These are phyloP conservation scores for Penicillium hordei DNA, from an alignment of 2,329 filamentous ascomycete species.

Conservation along the genomic window DNA sequence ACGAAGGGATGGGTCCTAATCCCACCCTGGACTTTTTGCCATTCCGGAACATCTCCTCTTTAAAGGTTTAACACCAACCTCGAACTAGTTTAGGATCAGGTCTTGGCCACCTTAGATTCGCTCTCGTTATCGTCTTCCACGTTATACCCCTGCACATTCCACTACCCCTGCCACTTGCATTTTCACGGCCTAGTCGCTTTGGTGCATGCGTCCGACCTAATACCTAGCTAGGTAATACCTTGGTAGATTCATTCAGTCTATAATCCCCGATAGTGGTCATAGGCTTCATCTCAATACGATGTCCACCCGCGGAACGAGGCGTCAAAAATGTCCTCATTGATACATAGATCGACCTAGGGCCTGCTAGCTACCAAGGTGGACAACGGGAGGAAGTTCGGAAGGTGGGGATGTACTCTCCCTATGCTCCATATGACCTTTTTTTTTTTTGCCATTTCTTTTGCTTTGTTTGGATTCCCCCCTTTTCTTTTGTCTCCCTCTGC, in stretches of 20 bases:
- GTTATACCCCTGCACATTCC: background rate
- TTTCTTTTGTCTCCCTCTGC: background rate
- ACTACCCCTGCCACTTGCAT: background rate
- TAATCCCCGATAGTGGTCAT: background rate
- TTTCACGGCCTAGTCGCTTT: background rate
- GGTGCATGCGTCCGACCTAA: background rate
- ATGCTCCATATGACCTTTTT: background rate
- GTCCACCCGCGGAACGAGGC: conserved; percentile 21
- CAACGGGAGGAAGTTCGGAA: conserved; percentile 5
- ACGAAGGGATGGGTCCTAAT: conserved; percentile 6
- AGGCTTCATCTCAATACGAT: background rate
- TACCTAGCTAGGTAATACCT: background rate
- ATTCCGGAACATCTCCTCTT: conserved; percentile 1
- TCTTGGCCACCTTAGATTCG: background rate
- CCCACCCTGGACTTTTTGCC: background rate
- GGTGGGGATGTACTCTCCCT: background rate
- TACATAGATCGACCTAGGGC: conserved; percentile 22
- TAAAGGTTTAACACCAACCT: conserved; percentile 15
- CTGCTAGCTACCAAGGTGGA: conserved; percentile 5
- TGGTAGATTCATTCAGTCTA: background rate
- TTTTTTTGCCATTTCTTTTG: background rate
- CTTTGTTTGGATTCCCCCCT: background rate
- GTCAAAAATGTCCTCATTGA: conserved; percentile 12
- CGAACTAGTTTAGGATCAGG: background rate
- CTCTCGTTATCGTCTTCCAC: conserved; percentile 1